phyloP scores from a whole-genome alignment of 1,139 yeast genomes.

The Candida sanyaensis region DNA sequence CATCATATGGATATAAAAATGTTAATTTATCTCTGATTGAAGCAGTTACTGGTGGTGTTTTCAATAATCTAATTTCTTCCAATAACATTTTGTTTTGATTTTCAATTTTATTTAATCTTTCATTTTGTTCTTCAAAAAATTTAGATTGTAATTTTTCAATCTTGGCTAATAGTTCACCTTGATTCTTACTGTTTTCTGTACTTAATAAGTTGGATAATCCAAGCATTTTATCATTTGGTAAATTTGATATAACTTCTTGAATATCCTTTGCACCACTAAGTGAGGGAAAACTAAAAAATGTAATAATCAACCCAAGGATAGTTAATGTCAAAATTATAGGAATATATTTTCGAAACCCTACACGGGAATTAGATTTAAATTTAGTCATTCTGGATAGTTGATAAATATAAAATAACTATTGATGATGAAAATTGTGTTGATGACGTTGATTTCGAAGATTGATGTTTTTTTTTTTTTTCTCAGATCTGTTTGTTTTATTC shows the following conservation, averaged over 20 bases:
- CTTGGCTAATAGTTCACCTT: conserved; percentile 38
- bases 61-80: conserved; percentile 39
- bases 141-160: conserved; percentile 36
- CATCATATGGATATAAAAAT: conserved; percentile 66
- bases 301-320: neutral
- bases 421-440: neutral
- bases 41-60: conserved; percentile 61
- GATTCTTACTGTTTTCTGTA: conserved; percentile 37
- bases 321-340: conserved; percentile 4
- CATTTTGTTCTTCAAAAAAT: conserved; percentile 34
- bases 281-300: conserved; percentile 8
- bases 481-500: neutral
- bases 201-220: conserved; percentile 36
- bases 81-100: conserved; percentile 36
- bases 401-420: neutral
- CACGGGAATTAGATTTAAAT: conserved; percentile 1
- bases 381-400: conserved; percentile 5
- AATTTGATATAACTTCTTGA: conserved; percentile 35
- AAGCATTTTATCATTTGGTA: conserved; percentile 39
- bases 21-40: conserved; percentile 69
- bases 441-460: neutral
- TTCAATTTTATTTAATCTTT: conserved; percentile 34
- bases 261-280: conserved; percentile 25
- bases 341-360: conserved; percentile 2
- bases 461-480: neutral